Evolutionary conservation across 148 eudicot species (phyloP).

Genomic region (Bassia scoparia): DNA sequence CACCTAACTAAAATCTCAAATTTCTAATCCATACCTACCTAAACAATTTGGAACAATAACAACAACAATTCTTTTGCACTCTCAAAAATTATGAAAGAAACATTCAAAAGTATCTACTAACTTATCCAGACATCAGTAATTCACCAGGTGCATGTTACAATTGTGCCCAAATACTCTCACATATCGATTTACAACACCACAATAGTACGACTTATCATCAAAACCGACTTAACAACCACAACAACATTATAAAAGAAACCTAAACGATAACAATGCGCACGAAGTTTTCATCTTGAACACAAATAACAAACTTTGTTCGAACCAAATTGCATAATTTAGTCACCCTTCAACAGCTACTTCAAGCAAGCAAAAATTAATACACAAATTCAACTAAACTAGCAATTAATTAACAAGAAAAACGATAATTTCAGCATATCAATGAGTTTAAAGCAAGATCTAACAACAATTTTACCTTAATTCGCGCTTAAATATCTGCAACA

Average conservation of each 20-base stretch:
- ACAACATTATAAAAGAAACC: background rate
- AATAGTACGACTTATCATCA: slow-evolving; percentile 6
- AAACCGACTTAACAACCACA: background rate
- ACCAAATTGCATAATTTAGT: too few species aligned
- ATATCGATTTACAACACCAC: background rate
- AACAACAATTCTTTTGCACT: background rate
- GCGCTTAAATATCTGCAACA: slow-evolving; percentile 11
- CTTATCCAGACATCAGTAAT: background rate
- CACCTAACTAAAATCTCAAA: background rate
- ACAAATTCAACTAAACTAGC: background rate
- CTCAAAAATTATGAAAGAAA: background rate
- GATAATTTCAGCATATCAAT: slow-evolving; percentile 1
- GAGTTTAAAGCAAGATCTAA: slow-evolving; percentile 21
- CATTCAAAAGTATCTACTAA: background rate
- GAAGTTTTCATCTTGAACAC: background rate
- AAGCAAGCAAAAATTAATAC: background rate
- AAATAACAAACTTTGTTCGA: background rate
- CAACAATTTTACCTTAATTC: slow-evolving; percentile 17
- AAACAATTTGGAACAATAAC: background rate
- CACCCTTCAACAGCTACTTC: background rate
- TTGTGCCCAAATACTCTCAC: background rate
- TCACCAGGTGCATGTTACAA: background rate
- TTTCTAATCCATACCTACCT: background rate
- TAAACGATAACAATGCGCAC: background rate
- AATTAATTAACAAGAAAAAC: background rate